Evolutionary conservation across 2,329 filamentous ascomycete species (phyloP), one percentile per base, ranked within the genome.

Genomic region (Colletotrichum sublineola): DNA sequence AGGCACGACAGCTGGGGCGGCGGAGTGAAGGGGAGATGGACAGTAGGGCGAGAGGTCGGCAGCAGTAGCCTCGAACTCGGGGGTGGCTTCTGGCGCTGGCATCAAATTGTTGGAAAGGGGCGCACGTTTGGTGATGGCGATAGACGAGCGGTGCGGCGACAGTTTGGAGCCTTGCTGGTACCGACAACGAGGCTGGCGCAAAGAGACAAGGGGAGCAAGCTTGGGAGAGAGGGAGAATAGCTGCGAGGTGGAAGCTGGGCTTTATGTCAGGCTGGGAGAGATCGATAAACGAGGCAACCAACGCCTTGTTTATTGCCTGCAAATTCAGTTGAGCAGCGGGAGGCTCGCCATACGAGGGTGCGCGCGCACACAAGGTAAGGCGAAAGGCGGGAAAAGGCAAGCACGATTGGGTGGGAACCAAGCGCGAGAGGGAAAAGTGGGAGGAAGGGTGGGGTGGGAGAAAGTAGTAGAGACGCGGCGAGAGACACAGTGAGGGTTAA

Each of bases 31-130:
- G 69, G 85, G 82, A 69, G 85, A 81, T 60, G 86, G 87, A 63
- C 86, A 88, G 62, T 88, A 77, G 15, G 86, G 87, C 60, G 83
- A 87, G 69, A 89, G 81, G 79, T 85, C 82, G 82, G 86, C 86
- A 81, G 86, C 86, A 76, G 86, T 84, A 76, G 86, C 87, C 84
- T 86, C 83, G 74, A 87, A 77, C 77, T 85, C 82, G 58, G 85
- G 74, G 20, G 72, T 74, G 42, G 68, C 62, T 36, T 67, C 70
- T 50, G 79, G 80, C 73, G 84, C 83, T 78, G 82, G 82, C 86
- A 88, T 88, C 79, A 84, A 83, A 75, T 56, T 73, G 56, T 52
- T 65, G 70, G 61, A 20, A 8, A 38, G 15, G 36, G 44, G 46
- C 50, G 65, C 69, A 58, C 58, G 52, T 20, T 36, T 52, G 46